phyloP scores from a whole-genome alignment of 257 asterid species.

The Capsicum baccatum region DNA sequence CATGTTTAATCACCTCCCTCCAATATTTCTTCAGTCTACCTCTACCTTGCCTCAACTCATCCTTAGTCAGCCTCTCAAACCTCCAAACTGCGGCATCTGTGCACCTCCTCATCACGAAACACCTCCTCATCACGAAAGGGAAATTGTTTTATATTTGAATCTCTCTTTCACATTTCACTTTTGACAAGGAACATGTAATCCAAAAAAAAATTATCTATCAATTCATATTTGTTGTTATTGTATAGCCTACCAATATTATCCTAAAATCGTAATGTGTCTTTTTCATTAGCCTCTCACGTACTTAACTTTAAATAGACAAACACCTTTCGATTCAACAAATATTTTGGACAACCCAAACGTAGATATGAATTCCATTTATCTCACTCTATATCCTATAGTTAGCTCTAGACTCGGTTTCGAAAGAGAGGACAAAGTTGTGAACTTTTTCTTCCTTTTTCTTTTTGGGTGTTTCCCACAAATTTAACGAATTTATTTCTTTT shows the following conservation, averaged over 20 bases:
- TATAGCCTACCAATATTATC: neutral
- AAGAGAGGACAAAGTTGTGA: slow-evolving; percentile 2
- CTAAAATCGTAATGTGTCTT: neutral
- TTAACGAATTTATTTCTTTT: neutral
- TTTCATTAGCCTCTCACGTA: neutral
- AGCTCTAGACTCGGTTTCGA: neutral
- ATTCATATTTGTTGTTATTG: neutral
- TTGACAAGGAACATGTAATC: neutral
- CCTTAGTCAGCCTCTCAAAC: too few species aligned
- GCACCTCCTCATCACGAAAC: neutral
- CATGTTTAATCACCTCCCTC: too few species aligned
- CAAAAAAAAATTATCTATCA: neutral
- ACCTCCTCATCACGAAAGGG: neutral
- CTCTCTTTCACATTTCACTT: neutral
- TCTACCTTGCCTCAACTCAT: too few species aligned
- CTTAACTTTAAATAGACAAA: neutral
- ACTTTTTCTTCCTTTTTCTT: neutral
- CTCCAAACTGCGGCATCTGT: too few species aligned
- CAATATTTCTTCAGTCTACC: too few species aligned
- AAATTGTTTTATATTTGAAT: neutral
- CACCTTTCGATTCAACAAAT: neutral
- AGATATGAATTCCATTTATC: neutral
- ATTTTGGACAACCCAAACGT: slow-evolving; percentile 1
- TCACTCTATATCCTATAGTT: neutral
- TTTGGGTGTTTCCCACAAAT: neutral